These are phyloP conservation scores for Cystobasidiopsis lactophilus DNA, from an alignment of 768 basidiomycete genomes.

Conservation along the genomic window DNA sequence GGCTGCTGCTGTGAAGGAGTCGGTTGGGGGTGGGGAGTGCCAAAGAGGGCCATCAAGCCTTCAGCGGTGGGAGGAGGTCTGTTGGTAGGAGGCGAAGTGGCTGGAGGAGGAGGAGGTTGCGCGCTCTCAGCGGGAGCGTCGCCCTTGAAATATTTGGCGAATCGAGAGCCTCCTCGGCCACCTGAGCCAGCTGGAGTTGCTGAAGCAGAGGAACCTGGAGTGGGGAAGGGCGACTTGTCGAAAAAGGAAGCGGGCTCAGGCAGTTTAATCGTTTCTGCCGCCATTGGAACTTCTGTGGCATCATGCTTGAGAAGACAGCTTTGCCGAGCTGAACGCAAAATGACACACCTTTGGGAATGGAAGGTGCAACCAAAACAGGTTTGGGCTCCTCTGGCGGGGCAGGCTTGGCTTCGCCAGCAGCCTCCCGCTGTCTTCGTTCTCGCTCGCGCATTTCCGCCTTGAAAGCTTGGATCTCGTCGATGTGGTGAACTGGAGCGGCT, in stretches of 20 bases:
- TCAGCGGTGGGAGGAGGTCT: background rate
- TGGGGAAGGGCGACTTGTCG: too few relatives aligned
- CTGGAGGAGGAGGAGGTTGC: background rate
- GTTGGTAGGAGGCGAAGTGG: background rate
- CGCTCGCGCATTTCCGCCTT: slow-evolving; percentile 12
- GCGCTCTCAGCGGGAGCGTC: background rate
- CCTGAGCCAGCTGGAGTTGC: background rate
- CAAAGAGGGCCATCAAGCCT: background rate
- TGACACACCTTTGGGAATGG: too few relatives aligned
- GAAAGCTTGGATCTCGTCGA: slow-evolving; percentile 9
- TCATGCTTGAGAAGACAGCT: too few relatives aligned
- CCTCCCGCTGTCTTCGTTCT: slow-evolving; percentile 6
- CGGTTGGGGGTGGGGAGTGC: background rate
- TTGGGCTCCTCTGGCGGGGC: too few relatives aligned
- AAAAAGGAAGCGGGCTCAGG: too few relatives aligned
- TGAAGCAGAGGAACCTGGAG: background rate
- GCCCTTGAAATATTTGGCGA: slow-evolving; percentile 1
- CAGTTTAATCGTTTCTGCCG: too few relatives aligned
- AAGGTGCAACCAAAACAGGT: too few relatives aligned
- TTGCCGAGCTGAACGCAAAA: too few relatives aligned
- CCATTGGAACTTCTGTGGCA: too few relatives aligned
- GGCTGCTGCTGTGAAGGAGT: background rate
- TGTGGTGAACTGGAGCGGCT: background rate
- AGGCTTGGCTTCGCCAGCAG: too few relatives aligned
- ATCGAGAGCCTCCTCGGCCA: background rate